Evolutionary conservation across 2,329 filamentous ascomycete genomes (phyloP).

Genomic region (Hymenoscyphus scutula): DNA sequence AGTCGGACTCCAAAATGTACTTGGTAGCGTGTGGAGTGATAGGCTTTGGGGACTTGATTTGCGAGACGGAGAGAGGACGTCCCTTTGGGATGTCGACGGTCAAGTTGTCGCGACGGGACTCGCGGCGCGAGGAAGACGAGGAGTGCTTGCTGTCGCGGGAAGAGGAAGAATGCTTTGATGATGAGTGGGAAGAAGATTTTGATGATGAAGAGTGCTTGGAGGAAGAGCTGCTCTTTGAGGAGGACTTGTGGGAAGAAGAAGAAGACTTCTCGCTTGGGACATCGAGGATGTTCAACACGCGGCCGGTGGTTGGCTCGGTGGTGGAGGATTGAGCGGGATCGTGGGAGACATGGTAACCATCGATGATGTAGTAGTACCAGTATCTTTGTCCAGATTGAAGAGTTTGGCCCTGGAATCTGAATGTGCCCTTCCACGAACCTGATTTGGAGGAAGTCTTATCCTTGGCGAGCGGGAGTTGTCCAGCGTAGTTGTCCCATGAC

Average conservation of each 20-base stretch:
- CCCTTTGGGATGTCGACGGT: slow-evolving; percentile 76
- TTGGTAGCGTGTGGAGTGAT: slow-evolving; percentile 83
- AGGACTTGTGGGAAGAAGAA: slow-evolving; percentile 42
- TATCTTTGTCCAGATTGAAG: slow-evolving; percentile 88
- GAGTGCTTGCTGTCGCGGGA: slow-evolving; percentile 38
- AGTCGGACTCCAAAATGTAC: slow-evolving; percentile 80
- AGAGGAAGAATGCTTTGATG: slow-evolving; percentile 43
- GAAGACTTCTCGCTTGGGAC: slow-evolving; percentile 61
- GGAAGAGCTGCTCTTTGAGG: slow-evolving; percentile 42
- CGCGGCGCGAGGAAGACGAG: slow-evolving; percentile 41
- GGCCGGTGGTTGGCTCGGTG: slow-evolving; percentile 93
- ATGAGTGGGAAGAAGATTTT: slow-evolving; percentile 39
- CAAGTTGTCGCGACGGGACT: slow-evolving; percentile 44
- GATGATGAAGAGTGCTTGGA: slow-evolving; percentile 40
- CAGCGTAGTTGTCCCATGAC: slow-evolving; percentile 96
- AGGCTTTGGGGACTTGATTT: slow-evolving; percentile 89
- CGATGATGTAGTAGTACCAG: slow-evolving; percentile 99
- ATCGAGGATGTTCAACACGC: slow-evolving; percentile 96
- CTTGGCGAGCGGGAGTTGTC: slow-evolving; percentile 91
- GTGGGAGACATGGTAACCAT: slow-evolving; percentile 97
- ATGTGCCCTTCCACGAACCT: slow-evolving; percentile 92
- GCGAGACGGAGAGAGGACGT: slow-evolving; percentile 80
- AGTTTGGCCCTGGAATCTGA: slow-evolving; percentile 87
- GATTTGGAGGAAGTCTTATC: slow-evolving; percentile 79
- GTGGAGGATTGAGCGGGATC: slow-evolving; percentile 88